Evolutionary conservation across 192 early-diverging fungal species (phyloP).

Genomic region (Backusella mclennaniae): DNA sequence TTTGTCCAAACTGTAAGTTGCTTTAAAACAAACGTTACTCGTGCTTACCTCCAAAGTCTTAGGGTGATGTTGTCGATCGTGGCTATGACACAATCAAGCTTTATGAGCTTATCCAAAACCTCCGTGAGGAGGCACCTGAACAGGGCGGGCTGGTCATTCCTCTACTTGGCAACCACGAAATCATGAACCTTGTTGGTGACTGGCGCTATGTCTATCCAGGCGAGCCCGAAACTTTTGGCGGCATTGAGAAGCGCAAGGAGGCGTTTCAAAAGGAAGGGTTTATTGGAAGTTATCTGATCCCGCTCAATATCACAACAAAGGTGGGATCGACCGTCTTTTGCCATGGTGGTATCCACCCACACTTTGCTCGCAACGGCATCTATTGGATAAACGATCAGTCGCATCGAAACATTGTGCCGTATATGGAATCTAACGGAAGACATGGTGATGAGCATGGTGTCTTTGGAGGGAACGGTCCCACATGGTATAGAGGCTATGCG

Average conservation of each 20-base stretch:
- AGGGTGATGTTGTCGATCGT: conserved; percentile 77
- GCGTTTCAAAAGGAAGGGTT: conserved; percentile 53
- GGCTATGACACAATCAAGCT: conserved; percentile 70
- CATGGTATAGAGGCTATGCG: conserved; percentile 63
- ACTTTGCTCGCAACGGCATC: conserved; percentile 33
- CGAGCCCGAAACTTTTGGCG: conserved; percentile 57
- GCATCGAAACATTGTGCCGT: conserved; percentile 28
- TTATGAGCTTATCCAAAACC: conserved; percentile 57
- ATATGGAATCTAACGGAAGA: conserved; percentile 16
- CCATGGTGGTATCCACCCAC: conserved; percentile 55
- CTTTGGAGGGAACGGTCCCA: conserved; percentile 36
- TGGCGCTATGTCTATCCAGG: conserved; percentile 54
- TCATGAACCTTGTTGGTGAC: conserved; percentile 64
- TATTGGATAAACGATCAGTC: conserved; percentile 50
- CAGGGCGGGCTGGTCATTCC: conserved; percentile 49
- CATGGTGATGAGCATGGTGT: conserved; percentile 28
- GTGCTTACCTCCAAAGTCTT: not conserved
- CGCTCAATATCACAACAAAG: conserved; percentile 43
- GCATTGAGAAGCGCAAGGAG: conserved; percentile 34
- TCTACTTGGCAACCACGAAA: conserved; percentile 55
- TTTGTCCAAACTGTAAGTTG: conserved; percentile 63
- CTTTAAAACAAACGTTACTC: not conserved
- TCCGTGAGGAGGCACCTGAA: conserved; percentile 54
- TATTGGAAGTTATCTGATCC: conserved; percentile 46
- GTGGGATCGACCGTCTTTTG: conserved; percentile 58